Percentiles rank a stretch among this genome's conserved stretches.
Conservation (phyloP, 2,329 filamentous ascomycete species). For the Phoma sp. region DNA sequence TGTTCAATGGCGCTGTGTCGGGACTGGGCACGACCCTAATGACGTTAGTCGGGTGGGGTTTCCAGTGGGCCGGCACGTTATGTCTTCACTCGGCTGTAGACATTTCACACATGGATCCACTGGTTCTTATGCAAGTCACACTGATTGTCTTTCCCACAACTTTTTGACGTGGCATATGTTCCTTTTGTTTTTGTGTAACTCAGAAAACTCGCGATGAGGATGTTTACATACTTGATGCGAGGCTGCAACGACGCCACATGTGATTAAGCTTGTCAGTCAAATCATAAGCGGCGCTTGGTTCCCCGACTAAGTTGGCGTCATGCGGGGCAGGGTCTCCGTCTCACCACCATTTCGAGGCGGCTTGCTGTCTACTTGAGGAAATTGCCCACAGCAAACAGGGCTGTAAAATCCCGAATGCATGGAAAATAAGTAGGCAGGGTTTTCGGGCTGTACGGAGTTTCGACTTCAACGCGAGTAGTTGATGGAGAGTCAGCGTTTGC, state of each 20-base stretch:
- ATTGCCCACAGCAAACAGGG: not conserved
- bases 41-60: conserved; percentile 1
- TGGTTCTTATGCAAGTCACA: not conserved
- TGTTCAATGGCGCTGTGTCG: not conserved
- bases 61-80: not conserved
- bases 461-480: too few species aligned
- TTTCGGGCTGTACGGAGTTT: not conserved
- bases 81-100: not conserved
- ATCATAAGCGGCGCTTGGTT: not conserved
- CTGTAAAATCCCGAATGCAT: not conserved
- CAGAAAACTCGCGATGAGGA: not conserved
- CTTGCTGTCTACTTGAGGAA: conserved; percentile 1
- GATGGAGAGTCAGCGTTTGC: too few species aligned
- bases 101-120: not conserved
- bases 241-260: not conserved
- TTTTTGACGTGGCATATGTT: not conserved
- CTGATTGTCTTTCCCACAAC: not conserved
- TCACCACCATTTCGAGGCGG: not conserved
- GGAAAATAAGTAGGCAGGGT: not conserved
- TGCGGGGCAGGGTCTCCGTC: conserved; percentile 9
- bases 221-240: not conserved
- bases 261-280: not conserved
- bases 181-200: not conserved
- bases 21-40: not conserved
- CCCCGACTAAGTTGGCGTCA: not conserved